Base-by-base conservation (phyloP, 352 stramenopile species). In the Phytopythium delawarense region DNA sequence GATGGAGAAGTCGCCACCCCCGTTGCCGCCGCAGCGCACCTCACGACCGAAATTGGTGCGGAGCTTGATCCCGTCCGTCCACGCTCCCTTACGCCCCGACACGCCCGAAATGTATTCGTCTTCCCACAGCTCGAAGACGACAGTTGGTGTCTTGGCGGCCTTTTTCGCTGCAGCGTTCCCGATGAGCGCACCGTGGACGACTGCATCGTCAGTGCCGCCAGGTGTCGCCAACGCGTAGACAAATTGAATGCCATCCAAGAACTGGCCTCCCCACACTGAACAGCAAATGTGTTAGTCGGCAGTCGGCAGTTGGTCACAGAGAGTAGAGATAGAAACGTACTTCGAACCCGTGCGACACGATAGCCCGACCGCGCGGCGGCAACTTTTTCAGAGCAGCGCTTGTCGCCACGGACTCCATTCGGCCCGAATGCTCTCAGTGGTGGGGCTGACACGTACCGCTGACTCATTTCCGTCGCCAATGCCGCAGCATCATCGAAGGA, bases 251-350 rank as follows among this genome's bases (percentile, higher is more conserved):
- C 86, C 86, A 28, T 94, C 79, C 44, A 94, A 84, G 58, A 87
- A 92, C 18, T 87, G 63, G 7, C 61, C 63, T 35, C 78, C 80
- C 86, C 86, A 92, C 78, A 92, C 86, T 94, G 61, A 12, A 66
- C 39, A 72, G 21, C 40, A 46, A 54, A 39, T 0, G 35, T 1
- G 58, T 23, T 50, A 44, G 18, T 59, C 20, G 16, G 62, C 45
- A 37, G 62, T 16, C 56, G 40, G 37, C 2, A 50, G 67, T 49
- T 66, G 44, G 68, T 58, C 18, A 58, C 7, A 60, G 55, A 11
- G 35, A 18, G 30, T 2, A 18, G 2, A 53, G 28, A 28, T 7
- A 42, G 9, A 25, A 28, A 35, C 39, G 32, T 15, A 94, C 85
- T 71, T 57, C 75, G 64, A 0, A 92, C 63, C 51, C 59, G 64